Evolutionary conservation across 1,139 yeast species (phyloP).

Genomic region (Insectozyma bohioensis): DNA sequence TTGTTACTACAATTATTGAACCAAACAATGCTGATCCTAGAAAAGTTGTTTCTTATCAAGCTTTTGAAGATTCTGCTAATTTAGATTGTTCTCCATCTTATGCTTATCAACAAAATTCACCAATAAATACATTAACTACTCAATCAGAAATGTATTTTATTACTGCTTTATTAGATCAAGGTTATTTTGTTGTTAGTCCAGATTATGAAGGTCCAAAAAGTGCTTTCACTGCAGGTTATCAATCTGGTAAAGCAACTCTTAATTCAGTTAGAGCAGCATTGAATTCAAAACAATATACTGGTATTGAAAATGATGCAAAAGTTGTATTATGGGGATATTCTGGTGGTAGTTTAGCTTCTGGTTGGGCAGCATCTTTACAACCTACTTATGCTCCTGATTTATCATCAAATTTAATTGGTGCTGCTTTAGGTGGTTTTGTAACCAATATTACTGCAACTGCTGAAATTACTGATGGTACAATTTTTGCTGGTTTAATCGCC

Average conservation of each 20-base stretch:
- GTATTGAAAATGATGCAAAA: constrained; percentile 25
- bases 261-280: constrained; percentile 23
- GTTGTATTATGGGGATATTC: constrained; percentile 30
- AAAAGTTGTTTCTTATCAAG: constrained; percentile 20
- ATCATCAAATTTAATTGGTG: constrained; percentile 22
- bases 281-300: constrained; percentile 18
- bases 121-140: constrained; percentile 11
- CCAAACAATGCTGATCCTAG: constrained; percentile 27
- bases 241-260: constrained; percentile 23
- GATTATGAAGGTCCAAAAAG: constrained; percentile 22
- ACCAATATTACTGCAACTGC: constrained; percentile 24
- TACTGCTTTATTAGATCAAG: constrained; percentile 19
- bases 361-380: constrained; percentile 30
- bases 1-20: constrained; percentile 32
- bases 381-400: constrained; percentile 37
- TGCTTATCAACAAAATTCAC: constrained; percentile 15
- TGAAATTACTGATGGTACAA: constrained; percentile 21
- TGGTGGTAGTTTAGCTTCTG: constrained; percentile 29
- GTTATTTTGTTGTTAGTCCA: constrained; percentile 25
- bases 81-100: constrained; percentile 15
- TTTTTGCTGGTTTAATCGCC: constrained; percentile 28
- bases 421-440: constrained; percentile 33
- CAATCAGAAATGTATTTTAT: constrained; percentile 22
- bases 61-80: constrained; percentile 13
- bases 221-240: constrained; percentile 24